Evolutionary conservation across 2,329 filamentous ascomycete species (phyloP).

Genomic region (Colletotrichum chlorophyti): DNA sequence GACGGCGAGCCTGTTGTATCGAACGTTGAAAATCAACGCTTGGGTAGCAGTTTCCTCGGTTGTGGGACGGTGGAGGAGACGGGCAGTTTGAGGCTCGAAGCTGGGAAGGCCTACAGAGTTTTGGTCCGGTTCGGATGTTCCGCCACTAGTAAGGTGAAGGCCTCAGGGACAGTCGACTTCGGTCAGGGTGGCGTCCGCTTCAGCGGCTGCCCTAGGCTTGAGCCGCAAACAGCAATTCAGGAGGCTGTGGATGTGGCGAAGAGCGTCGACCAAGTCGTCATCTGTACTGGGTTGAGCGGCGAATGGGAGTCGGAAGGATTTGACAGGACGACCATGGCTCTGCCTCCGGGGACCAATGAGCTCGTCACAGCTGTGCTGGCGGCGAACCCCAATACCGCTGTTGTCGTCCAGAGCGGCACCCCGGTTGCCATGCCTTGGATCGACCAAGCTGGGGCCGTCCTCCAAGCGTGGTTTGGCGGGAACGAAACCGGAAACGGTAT

Average conservation of each 20-base stretch:
- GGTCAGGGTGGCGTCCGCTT: slow-evolving; percentile 36
- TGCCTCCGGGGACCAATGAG: slow-evolving; percentile 65
- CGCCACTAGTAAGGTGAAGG: slow-evolving; percentile 35
- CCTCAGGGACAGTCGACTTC: slow-evolving; percentile 36
- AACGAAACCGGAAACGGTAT: slow-evolving; percentile 35
- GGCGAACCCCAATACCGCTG: slow-evolving; percentile 63
- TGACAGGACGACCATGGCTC: slow-evolving; percentile 72
- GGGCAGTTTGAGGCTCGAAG: slow-evolving; percentile 32
- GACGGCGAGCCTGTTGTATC: slow-evolving; percentile 41
- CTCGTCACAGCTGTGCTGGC: slow-evolving; percentile 61
- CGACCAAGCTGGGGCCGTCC: slow-evolving; percentile 47
- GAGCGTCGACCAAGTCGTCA: slow-evolving; percentile 64
- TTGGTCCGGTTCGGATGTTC: slow-evolving; percentile 37
- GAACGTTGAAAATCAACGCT: slow-evolving; percentile 38
- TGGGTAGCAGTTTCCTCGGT: slow-evolving; percentile 45
- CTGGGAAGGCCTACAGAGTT: slow-evolving; percentile 39
- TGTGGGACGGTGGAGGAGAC: slow-evolving; percentile 41
- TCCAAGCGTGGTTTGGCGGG: slow-evolving; percentile 37
- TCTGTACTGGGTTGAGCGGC: slow-evolving; percentile 61
- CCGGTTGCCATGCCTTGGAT: slow-evolving; percentile 59
- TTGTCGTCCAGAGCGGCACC: slow-evolving; percentile 67
- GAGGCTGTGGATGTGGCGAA: slow-evolving; percentile 48
- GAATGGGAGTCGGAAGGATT: slow-evolving; percentile 56
- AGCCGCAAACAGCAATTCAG: slow-evolving; percentile 28
- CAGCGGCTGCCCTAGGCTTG: slow-evolving; percentile 33